These are phyloP conservation scores for Fusarium pseudocircinatum DNA, from an alignment of 2,329 filamentous ascomycete species.

Conservation along the genomic window DNA sequence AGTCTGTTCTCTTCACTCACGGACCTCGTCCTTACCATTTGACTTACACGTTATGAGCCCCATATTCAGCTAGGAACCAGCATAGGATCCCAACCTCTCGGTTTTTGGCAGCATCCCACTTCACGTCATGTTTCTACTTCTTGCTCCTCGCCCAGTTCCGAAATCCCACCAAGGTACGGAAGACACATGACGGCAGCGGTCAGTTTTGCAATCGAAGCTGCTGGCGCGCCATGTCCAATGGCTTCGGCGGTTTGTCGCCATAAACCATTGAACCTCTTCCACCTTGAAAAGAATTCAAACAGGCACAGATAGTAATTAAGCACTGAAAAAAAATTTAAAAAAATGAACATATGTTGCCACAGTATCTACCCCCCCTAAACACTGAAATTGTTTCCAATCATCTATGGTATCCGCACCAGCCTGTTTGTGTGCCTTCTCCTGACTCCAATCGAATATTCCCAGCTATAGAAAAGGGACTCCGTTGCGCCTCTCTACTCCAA, in stretches of 20 bases:
- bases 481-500: conserved; percentile 38
- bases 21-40: neutral
- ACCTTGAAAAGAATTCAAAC: neutral
- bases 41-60: conserved; percentile 18
- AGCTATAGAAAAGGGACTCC: conserved; percentile 17
- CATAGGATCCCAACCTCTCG: conserved; percentile 15
- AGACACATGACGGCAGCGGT: conserved; percentile 22
- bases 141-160: conserved; percentile 5
- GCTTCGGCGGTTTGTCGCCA: neutral
- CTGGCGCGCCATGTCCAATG: neutral
- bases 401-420: conserved; percentile 23
- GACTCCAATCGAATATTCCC: conserved; percentile 3
- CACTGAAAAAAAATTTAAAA: neutral
- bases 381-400: neutral
- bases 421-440: conserved; percentile 6
- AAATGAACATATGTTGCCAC: neutral
- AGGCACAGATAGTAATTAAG: neutral
- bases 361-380: neutral
- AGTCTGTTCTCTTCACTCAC: neutral
- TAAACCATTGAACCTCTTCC: neutral
- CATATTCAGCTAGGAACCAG: conserved; percentile 4
- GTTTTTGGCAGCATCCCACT: conserved; percentile 9
- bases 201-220: conserved; percentile 2
- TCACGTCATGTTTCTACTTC: conserved; percentile 12
- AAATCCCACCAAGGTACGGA: neutral